A percentile compares a stretch with the other conserved stretches of the same genome.
phyloP scores from a whole-genome alignment of 75 land plant species.

The Sequoia sempervirens region DNA sequence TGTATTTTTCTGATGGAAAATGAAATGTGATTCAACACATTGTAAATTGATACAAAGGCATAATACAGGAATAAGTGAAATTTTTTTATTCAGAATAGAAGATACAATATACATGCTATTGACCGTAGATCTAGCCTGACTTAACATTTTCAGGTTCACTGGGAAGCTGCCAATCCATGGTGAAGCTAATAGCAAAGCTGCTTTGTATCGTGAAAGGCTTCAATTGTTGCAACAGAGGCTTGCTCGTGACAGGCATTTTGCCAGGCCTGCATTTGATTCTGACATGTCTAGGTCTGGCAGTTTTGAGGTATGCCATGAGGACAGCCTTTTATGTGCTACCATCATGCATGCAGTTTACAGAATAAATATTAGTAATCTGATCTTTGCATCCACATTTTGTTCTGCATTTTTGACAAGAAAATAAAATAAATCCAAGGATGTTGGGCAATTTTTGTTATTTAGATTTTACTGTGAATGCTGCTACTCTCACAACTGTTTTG shows the following conservation, averaged over 20 bases:
- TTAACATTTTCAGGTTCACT: conserved; percentile 37
- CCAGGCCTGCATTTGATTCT: conserved; percentile 72
- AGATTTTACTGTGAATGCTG: background rate
- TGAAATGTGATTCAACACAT: background rate
- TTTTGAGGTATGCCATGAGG: conserved; percentile 60
- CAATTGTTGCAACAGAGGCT: conserved; percentile 81
- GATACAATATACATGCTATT: background rate
- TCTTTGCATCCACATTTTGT: background rate
- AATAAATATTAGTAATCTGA: background rate
- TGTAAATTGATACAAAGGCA: background rate
- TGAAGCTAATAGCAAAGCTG: conserved; percentile 72
- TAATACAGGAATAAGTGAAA: background rate
- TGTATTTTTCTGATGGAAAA: background rate
- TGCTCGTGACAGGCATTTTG: conserved; percentile 75
- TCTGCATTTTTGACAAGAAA: background rate
- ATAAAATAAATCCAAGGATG: background rate
- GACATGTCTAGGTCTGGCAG: conserved; percentile 46
- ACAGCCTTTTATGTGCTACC: background rate
- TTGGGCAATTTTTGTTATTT: background rate
- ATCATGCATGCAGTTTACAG: background rate
- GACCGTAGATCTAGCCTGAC: background rate
- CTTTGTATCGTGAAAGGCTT: conserved; percentile 82
- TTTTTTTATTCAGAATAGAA: background rate
- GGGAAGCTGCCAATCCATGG: conserved; percentile 83
- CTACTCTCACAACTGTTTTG: background rate